These are phyloP conservation scores for Boletus patriciae DNA, from an alignment of 768 basidiomycete genomes.

Conservation along the genomic window DNA sequence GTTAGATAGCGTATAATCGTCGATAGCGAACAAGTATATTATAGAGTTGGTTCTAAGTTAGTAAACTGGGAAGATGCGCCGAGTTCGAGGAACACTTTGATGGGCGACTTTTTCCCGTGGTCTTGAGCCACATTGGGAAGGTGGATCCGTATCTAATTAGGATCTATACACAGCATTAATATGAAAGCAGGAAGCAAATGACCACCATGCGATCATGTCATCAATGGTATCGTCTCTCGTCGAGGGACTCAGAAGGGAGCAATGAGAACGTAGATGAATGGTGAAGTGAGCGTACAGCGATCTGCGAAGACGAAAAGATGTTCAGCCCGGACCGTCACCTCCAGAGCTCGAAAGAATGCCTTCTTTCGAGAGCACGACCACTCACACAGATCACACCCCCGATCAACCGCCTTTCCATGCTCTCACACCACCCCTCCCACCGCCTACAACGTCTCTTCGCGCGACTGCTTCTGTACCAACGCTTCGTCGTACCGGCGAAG, in stretches of 20 bases:
- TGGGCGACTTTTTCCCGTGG: not conserved
- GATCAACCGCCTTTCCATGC: not conserved
- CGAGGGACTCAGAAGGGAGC: not conserved
- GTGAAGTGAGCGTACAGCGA: not conserved
- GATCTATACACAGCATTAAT: not conserved
- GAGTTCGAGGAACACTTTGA: not conserved
- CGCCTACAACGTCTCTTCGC: not conserved
- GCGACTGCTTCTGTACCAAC: constrained; percentile 12
- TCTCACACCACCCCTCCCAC: not conserved
- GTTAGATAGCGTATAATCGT: constrained; percentile 1
- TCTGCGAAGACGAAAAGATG: not conserved
- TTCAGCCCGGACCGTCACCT: not conserved
- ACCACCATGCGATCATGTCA: not conserved
- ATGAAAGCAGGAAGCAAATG: not conserved
- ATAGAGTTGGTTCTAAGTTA: not conserved
- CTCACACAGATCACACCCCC: not conserved
- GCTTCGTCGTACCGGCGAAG: constrained; percentile 57
- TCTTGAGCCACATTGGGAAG: not conserved
- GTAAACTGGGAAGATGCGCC: not conserved
- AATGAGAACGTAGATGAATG: too few species aligned
- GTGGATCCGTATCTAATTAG: not conserved
- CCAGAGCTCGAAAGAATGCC: not conserved
- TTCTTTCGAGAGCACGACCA: not conserved
- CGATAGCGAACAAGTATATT: not conserved
- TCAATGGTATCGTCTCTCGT: not conserved